Percentiles rank a stretch among this genome's conserved stretches.
Conservation (phyloP, 2,329 filamentous ascomycete genomes). For the Samsoniella hepiali region DNA sequence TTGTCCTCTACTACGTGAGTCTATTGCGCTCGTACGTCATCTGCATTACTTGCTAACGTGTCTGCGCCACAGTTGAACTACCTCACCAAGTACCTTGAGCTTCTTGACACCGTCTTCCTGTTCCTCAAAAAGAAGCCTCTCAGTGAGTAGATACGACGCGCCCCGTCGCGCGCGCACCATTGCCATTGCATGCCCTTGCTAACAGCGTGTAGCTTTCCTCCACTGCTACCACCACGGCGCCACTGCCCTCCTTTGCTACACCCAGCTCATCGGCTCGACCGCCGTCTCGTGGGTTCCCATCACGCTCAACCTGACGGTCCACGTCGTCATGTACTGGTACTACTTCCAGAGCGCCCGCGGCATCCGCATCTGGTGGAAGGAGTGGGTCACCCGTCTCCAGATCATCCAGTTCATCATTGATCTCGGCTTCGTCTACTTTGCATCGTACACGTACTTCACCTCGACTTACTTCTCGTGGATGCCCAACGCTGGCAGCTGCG, state of each 20-base stretch:
- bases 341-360: slow-evolving; percentile 99
- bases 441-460: slow-evolving; percentile 97
- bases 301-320: slow-evolving; percentile 85
- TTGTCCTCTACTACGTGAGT: slow-evolving; percentile 93
- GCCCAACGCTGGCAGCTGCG: slow-evolving; percentile 81
- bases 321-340: slow-evolving; percentile 99
- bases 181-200: background rate
- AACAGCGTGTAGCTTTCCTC: slow-evolving; percentile 67
- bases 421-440: slow-evolving; percentile 97
- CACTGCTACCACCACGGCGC: slow-evolving; percentile 99
- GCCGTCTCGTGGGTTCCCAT: slow-evolving; percentile 95
- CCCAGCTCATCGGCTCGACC: slow-evolving; percentile 88
- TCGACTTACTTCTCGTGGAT: slow-evolving; percentile 83
- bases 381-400: slow-evolving; percentile 97
- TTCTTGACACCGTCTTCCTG: slow-evolving; percentile 92
- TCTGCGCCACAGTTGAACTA: slow-evolving; percentile 73
- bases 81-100: slow-evolving; percentile 94
- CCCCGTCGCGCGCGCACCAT: background rate
- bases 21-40: background rate
- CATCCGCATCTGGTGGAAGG: slow-evolving; percentile 98
- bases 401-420: slow-evolving; percentile 97
- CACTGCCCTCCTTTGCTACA: slow-evolving; percentile 96
- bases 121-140: slow-evolving; percentile 99
- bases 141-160: slow-evolving; percentile 42
- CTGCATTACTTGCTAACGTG: background rate